Base-by-base conservation (phyloP, 129 eudicot species). In the Erigeron canadensis region DNA sequence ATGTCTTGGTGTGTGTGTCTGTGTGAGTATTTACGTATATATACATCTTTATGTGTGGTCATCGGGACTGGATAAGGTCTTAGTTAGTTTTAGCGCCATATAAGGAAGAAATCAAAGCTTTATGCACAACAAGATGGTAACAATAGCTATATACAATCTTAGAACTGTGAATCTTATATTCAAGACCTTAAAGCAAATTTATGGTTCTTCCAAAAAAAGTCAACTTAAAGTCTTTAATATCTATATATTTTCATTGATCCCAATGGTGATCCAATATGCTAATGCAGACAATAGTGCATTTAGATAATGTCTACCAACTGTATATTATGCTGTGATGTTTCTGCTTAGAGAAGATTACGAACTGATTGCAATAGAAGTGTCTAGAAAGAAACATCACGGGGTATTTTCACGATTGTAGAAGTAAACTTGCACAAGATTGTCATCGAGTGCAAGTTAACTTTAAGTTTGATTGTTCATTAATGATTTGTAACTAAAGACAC, bases 331-430 rank as follows among this genome's bases (percentile, higher is more conserved):
- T 53, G 50, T 51, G 18, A 23, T 67, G 7, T 47, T 6, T 55
- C 19, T 13, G 12, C 12, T 6, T 56, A 40, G 48, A 69, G 11
- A 53, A 12, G 15, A 18, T 55, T 39, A 21, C 7, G 2, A 13
- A 56, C 15, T 41, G 8, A 21, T 55, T 70, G 53, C 34, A 28
- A 28, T 28, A 28, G 3, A 28, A 28, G 0, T 28, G 34, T 28
- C 34, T 28, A 28, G 34, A 28, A 28, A 28, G 58, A 47, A 65
- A 67, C 55, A 46, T 10, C 44, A 47, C 21, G 1, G 22, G 16
- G 64, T 5, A 38, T 22, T 70, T 54, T 51, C 11, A 55, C 65
- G 40, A 70, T 40, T 70, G 41, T 54, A 57, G 65, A 55, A 39
- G 6, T 40, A 39, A 39, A 39, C 16, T 2, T 28, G 1, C 34